Percentiles rank a stretch among this genome's conserved stretches.
These are phyloP conservation scores for Pterocarpus santalinus DNA, from an alignment of 306 rosid species.

Conservation along the genomic window DNA sequence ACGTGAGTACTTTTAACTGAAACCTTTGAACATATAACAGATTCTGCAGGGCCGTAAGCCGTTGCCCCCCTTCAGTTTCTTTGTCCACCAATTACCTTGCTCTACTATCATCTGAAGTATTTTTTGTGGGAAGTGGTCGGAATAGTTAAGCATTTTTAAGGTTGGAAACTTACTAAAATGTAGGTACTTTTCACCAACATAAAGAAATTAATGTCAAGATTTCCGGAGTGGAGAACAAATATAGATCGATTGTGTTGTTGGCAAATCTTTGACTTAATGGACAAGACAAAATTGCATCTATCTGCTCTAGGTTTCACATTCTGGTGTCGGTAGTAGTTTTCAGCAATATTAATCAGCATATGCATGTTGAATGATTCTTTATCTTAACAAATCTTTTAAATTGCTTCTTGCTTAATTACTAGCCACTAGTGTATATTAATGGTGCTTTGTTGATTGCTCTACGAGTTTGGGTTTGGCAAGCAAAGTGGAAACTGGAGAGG, in stretches of 20 bases:
- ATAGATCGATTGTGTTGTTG: not conserved
- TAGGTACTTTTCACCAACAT: constrained; percentile 21
- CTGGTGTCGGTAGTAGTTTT: constrained; percentile 9
- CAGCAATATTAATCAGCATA: not conserved
- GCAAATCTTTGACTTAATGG: constrained; percentile 41
- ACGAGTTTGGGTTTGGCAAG: not conserved
- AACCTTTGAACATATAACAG: not conserved
- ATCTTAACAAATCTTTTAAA: constrained; percentile 30
- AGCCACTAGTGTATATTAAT: not conserved
- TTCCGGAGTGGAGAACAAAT: constrained; percentile 3
- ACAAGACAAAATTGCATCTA: not conserved
- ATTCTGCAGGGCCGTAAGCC: too few species aligned
- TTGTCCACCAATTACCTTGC: not conserved
- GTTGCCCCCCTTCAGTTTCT: not conserved
- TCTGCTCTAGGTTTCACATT: not conserved
- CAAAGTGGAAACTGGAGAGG: constrained; percentile 14
- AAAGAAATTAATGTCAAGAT: constrained; percentile 19
- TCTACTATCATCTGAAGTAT: not conserved
- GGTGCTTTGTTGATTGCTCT: constrained; percentile 17
- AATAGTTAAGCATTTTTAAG: constrained; percentile 32
- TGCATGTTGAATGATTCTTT: constrained; percentile 13
- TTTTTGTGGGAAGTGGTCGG: constrained; percentile 4
- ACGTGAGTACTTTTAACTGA: not conserved
- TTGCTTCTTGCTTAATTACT: not conserved
- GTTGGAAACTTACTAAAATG: constrained; percentile 23